Base-by-base conservation (phyloP, 75 land plant genomes). In the Picea glauca region DNA sequence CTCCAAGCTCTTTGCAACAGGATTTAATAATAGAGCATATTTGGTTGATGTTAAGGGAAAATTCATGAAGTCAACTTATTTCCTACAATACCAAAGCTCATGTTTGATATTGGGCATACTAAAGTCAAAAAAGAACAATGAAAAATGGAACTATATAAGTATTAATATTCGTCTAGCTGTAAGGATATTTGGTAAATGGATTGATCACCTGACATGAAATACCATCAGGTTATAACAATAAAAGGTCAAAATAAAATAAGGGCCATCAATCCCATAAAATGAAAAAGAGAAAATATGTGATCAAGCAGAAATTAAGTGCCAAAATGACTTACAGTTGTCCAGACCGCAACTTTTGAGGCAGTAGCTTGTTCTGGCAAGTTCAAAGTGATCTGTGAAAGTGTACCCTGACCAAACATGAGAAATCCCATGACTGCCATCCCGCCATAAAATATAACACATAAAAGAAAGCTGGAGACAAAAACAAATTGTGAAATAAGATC, bases 141-240 rank as follows among this genome's bases (percentile, higher is more conserved):
- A 43, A 40, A 70, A 32, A 66, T 32, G 56, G 56, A 66, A 33
- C 38, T 15, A 15, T 8, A 58, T 15, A 23, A 80, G 58, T 56
- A 40, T 5, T 23, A 58, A 62, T 65, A 15, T 43, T 64, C 11
- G 5, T 46, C 4, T 26, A 3, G 56, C 21, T 56, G 65, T 79
- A 90, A 93, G 95, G 96, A 94, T 94, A 94, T 87, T 96, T 94
- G 67, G 93, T 94, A 68, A 94, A 83, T 46, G 99, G 99, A 81
- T 90, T 96, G 85, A 96, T 91, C 60, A 95, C 91, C 98, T 95
- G 96, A 38, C 62, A 77, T 74, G 58, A 80, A 81, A 23, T 66
- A 46, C 30, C 65, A 17, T 56, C 56, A n/a, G 57, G 32, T 50
- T n/a, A 57, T 75, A 23, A 20, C 59, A 31, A n/a, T 50, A 75